Conservation (phyloP, 208 protist genomes). For the Leishmania major region DNA sequence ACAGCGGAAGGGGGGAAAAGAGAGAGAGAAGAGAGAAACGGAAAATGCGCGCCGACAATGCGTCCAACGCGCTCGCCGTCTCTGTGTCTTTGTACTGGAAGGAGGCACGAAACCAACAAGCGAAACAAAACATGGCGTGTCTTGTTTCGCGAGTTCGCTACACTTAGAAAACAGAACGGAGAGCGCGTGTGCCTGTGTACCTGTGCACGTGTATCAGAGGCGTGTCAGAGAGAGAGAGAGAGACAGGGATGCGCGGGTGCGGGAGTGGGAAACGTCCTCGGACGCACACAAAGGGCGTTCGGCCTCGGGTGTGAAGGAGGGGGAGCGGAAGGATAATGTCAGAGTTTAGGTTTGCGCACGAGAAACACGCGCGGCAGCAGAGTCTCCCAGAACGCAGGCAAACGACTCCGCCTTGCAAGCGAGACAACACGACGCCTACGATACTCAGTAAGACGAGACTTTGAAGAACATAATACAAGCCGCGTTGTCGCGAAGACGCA, state of each 20-base stretch:
- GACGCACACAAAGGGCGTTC: neutral
- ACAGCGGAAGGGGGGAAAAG: neutral
- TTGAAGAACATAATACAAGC: neutral
- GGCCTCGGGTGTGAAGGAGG: neutral
- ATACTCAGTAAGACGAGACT: neutral
- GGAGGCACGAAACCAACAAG: neutral
- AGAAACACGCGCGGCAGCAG: neutral
- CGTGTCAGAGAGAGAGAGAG: neutral
- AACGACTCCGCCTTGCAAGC: neutral
- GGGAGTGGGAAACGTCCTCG: neutral
- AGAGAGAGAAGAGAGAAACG: neutral
- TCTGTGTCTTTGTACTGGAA: neutral
- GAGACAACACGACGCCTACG: neutral
- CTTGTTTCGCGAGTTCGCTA: neutral
- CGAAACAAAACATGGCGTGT: neutral
- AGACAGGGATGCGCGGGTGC: neutral
- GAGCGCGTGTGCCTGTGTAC: neutral
- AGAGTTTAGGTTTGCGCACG: neutral
- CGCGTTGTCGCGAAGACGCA: too few relatives aligned
- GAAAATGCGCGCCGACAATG: neutral
- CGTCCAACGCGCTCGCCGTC: neutral
- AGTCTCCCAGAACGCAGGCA: neutral
- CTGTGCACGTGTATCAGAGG: neutral
- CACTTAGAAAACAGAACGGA: neutral
- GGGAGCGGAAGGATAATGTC: neutral